Evolutionary conservation across 2,329 filamentous ascomycete genomes (phyloP).

Genomic region (Cercospora sp.): DNA sequence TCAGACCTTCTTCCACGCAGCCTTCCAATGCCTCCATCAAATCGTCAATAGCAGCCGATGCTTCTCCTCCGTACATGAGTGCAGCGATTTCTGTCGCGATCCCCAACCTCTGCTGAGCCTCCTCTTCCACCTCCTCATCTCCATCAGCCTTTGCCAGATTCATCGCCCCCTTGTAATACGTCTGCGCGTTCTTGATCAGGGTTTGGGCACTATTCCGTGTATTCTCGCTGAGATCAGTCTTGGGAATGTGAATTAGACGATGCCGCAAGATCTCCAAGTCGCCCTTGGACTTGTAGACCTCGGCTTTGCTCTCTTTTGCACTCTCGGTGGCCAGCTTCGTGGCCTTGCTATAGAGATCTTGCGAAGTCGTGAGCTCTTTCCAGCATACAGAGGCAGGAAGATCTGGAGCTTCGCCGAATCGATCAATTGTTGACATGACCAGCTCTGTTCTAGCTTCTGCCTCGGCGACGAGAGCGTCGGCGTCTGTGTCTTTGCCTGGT

Average conservation of each 20-base stretch:
- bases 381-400: constrained; percentile 45
- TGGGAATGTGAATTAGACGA: constrained; percentile 45
- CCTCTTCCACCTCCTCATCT: constrained; percentile 41
- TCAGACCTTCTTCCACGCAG: constrained; percentile 55
- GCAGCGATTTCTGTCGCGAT: constrained; percentile 45
- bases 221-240: constrained; percentile 43
- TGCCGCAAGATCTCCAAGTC: constrained; percentile 58
- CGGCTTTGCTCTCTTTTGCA: constrained; percentile 47
- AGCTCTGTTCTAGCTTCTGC: constrained; percentile 35
- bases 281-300: constrained; percentile 55
- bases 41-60: constrained; percentile 41
- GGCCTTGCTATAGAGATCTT: constrained; percentile 53
- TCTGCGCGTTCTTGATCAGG: constrained; percentile 57
- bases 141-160: constrained; percentile 31
- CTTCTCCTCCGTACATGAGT: constrained; percentile 43
- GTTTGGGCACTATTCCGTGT: constrained; percentile 47
- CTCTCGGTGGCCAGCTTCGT: constrained; percentile 49
- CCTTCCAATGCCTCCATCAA: constrained; percentile 49
- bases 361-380: constrained; percentile 54
- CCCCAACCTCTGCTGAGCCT: constrained; percentile 40
- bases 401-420: constrained; percentile 24
- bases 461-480: constrained; percentile 52
- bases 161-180: constrained; percentile 57
- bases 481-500: constrained; percentile 51
- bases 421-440: constrained; percentile 34